Conservation (phyloP, 495 filamentous ascomycete species). For the Daldinia bambusicola region DNA sequence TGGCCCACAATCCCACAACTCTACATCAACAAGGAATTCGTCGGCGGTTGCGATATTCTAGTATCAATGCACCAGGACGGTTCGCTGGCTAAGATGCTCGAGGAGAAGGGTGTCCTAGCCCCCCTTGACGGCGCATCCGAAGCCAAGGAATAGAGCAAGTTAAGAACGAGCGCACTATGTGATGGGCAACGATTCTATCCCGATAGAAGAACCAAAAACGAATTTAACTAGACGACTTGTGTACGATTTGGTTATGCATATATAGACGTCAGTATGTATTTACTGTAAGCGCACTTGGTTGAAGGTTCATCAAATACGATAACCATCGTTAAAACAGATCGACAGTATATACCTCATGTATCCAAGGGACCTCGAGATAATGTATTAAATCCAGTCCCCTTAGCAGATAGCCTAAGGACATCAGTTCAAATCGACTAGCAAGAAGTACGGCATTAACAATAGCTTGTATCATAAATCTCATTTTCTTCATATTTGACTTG, state of each 20-base stretch:
- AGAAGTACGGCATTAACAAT: not conserved
- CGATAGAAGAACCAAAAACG: not conserved
- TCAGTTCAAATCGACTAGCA: not conserved
- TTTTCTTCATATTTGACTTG: not conserved
- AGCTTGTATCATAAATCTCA: not conserved
- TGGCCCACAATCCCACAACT: constrained; percentile 99
- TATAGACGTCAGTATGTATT: constrained; percentile 3
- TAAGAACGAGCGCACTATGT: not conserved
- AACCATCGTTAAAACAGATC: not conserved
- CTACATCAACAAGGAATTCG: constrained; percentile 93
- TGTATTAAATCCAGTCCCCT: not conserved
- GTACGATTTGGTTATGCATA: constrained; percentile 11
- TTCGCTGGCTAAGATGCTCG: constrained; percentile 87
- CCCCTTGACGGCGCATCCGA: constrained; percentile 34
- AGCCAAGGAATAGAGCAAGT: constrained; percentile 20
- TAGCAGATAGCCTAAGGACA: not conserved
- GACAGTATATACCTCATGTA: not conserved
- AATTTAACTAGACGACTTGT: not conserved
- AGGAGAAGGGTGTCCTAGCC: constrained; percentile 85
- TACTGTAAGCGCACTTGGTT: not conserved
- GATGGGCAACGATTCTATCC: not conserved
- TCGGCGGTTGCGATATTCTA: constrained; percentile 96
- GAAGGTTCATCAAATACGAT: not conserved
- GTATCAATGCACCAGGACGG: constrained; percentile 98
- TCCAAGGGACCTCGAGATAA: not conserved